A percentile compares a stretch with the other conserved stretches of the same genome.
phyloP scores from a whole-genome alignment of 148 eudicot genomes.

The Rhododendron molle region DNA sequence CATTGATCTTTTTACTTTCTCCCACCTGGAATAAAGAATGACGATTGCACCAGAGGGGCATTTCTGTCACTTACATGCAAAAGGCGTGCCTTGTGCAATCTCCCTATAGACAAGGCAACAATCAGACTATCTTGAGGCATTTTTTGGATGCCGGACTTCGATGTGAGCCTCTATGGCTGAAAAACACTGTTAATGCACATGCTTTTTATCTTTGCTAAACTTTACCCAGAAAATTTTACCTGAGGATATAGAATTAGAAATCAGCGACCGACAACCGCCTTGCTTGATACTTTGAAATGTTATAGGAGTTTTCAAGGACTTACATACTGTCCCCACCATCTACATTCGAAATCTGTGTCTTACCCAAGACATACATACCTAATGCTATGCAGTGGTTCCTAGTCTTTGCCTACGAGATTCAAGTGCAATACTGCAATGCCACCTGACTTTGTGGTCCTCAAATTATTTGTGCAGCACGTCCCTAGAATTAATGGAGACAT shows the following conservation, averaged over 20 bases:
- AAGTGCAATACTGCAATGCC: background rate
- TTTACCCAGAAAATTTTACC: background rate
- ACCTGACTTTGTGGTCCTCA: background rate
- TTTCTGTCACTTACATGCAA: background rate
- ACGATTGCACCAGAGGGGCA: too few relatives aligned
- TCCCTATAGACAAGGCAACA: background rate
- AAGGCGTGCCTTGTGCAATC: background rate
- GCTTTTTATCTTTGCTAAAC: background rate
- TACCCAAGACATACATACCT: background rate
- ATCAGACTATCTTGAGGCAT: background rate
- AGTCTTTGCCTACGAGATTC: background rate
- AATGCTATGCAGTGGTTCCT: background rate
- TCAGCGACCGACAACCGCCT: background rate
- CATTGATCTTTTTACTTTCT: background rate
- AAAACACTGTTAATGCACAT: background rate
- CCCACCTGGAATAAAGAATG: background rate
- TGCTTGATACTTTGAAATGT: background rate
- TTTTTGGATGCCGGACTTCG: background rate
- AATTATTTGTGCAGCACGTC: conserved; percentile 49
- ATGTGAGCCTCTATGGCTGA: background rate
- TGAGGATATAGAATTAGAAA: background rate
- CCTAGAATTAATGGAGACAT: conserved; percentile 58
- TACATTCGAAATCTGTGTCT: background rate
- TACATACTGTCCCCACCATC: background rate
- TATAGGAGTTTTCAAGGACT: background rate